A percentile compares a stretch with the other conserved stretches of the same genome.
Conservation (phyloP, 1,284 basidiomycete species). For the Flammula alnicola region DNA sequence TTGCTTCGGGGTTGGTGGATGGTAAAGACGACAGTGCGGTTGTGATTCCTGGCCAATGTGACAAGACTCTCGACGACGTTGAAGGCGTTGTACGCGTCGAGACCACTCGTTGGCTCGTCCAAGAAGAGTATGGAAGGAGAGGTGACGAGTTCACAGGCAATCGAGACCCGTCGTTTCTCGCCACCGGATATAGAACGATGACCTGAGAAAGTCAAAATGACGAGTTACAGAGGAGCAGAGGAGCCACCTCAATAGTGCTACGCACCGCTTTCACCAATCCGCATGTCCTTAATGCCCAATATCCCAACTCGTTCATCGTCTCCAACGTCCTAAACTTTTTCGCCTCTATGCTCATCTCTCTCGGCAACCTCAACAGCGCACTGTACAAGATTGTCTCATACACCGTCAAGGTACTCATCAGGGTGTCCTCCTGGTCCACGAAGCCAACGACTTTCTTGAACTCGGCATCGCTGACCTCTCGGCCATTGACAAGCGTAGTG, state of each 20-base stretch:
- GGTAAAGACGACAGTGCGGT: conserved; percentile 96
- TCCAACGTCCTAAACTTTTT: conserved; percentile 95
- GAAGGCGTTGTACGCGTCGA: conserved; percentile 94
- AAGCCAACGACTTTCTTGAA: conserved; percentile 91
- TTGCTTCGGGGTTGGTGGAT: conserved; percentile 99
- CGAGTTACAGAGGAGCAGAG: neutral
- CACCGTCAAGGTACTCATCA: conserved; percentile 96
- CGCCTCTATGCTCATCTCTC: conserved; percentile 93
- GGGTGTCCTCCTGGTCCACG: conserved; percentile 97
- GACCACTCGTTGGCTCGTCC: conserved; percentile 94
- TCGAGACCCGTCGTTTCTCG: conserved; percentile 94
- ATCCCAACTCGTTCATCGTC: conserved; percentile 98
- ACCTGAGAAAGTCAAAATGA: conserved; percentile 48
- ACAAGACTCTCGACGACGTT: conserved; percentile 93
- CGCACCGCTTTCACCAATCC: conserved; percentile 86
- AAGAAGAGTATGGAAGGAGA: conserved; percentile 95
- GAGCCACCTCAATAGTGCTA: conserved; percentile 9
- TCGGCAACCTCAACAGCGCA: conserved; percentile 85
- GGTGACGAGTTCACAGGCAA: conserved; percentile 98
- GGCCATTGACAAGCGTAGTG: conserved; percentile 85
- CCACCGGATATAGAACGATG: conserved; percentile 92
- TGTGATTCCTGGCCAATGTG: conserved; percentile 85
- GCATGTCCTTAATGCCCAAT: conserved; percentile 85
- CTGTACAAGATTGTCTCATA: conserved; percentile 97
- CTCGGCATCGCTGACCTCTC: conserved; percentile 73